Conservation (phyloP, 257 asterid species). For the Parsonsia alboflavescens region DNA sequence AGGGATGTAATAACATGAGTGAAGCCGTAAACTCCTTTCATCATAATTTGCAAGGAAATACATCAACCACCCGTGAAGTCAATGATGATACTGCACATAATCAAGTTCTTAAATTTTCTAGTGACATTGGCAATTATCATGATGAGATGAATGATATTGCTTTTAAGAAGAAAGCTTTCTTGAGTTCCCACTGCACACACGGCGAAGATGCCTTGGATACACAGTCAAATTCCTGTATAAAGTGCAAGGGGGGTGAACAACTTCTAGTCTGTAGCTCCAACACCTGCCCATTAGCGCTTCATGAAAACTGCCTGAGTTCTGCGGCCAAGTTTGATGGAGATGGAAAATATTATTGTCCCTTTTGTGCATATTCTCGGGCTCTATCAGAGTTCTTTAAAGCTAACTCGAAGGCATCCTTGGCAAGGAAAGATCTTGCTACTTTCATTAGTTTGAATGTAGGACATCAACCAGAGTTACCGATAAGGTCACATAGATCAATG, state of each 20-base stretch:
- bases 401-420: constrained; percentile 39
- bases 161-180: constrained; percentile 37
- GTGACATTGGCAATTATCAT: constrained; percentile 36
- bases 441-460: constrained; percentile 34
- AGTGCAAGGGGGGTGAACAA: constrained; percentile 43
- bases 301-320: constrained; percentile 56
- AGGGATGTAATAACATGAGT: constrained; percentile 10
- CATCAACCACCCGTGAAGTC: constrained; percentile 12
- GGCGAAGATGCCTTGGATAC: constrained; percentile 46
- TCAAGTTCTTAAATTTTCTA: constrained; percentile 24
- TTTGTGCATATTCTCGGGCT: constrained; percentile 70
- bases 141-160: constrained; percentile 41
- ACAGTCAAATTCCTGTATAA: constrained; percentile 41
- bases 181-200: constrained; percentile 42
- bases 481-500: constrained; percentile 8
- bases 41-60: constrained; percentile 15
- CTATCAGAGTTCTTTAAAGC: constrained; percentile 39
- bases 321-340: constrained; percentile 33
- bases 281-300: constrained; percentile 50
- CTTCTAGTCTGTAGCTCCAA: constrained; percentile 44
- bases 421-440: constrained; percentile 47
- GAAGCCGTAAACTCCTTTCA: constrained; percentile 13
- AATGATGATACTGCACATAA: constrained; percentile 19
- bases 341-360: constrained; percentile 60
- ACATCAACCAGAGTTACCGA: constrained; percentile 17